Base-by-base conservation (phyloP, 257 asterid genomes). In the Gynochthodes officinalis region DNA sequence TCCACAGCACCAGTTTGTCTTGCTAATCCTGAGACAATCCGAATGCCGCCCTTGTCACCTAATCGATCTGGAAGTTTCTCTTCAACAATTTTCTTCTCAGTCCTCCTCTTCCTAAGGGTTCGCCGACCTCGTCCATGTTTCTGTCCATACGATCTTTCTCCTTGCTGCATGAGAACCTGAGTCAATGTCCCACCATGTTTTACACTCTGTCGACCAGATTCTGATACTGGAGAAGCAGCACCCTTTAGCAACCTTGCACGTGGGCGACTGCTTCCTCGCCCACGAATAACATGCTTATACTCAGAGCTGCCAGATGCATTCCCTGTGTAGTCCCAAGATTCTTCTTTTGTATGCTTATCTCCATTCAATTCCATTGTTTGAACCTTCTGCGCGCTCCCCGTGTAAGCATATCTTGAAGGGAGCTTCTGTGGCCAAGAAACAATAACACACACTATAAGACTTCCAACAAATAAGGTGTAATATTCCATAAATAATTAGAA, bases 111-210 rank as follows among this genome's bases (percentile, higher is more conserved):
- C 76, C 97, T 74, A 39, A 87, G 63, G 64, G 97, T 93, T 77
- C 98, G 82, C 18, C 82, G 90, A 58, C 98, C 97, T 2, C 96
- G 92, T 16, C 83, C 85, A 64, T 85, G 93, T 79, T 73, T 87
- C 82, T 90, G 97, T 58, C 89, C 93, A 32, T 84, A 84, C 25
- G 88, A 77, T 70, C 77, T 82, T 37, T 79, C 86, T 49, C 88
- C 86, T 69, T 85, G 93, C 81, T 86, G 88, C 81, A 75, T 76
- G 55, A 88, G 90, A 76, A 79, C 83, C 71, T 92, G 89, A 49
- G 84, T 76, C 84, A 90, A 75, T 13, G 85, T 72, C 70, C 81
- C 88, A 1, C 81, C 75, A 44, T 76, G 92, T 61, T 86, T 86
- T 32, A 71, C 64, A 62, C 74, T 78, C 72, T 81, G 80, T 78